Evolutionary conservation across 1,284 basidiomycete genomes (phyloP).

Genomic region (Ceraceosorus guamensis): DNA sequence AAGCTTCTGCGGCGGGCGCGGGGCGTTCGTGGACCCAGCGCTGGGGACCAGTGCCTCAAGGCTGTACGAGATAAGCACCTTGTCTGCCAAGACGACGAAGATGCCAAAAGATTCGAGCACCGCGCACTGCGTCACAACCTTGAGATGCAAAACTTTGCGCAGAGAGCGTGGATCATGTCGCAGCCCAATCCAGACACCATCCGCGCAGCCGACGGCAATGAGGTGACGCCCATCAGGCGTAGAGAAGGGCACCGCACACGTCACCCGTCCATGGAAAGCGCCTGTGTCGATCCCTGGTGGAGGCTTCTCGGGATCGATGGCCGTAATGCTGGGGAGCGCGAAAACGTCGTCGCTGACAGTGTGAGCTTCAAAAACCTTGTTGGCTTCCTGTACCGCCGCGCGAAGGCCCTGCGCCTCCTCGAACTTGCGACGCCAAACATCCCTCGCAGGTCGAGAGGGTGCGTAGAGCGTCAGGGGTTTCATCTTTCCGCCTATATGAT

Average conservation of each 20-base stretch:
- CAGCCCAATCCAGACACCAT: constrained; percentile 95
- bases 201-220: constrained; percentile 85
- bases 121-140: constrained; percentile 83
- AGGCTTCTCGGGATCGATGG: constrained; percentile 23
- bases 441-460: constrained; percentile 65
- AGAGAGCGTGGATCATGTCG: constrained; percentile 77
- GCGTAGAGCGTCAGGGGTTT: constrained; percentile 64
- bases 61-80: constrained; percentile 65
- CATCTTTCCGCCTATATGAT: constrained; percentile 30
- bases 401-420: constrained; percentile 79
- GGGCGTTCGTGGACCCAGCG: constrained; percentile 52
- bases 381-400: constrained; percentile 77
- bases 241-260: constrained; percentile 71
- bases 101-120: constrained; percentile 92
- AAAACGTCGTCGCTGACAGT: constrained; percentile 47
- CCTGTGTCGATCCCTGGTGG: constrained; percentile 59
- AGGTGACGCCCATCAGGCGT: constrained; percentile 74
- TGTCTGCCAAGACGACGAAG: constrained; percentile 87
- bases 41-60: constrained; percentile 88
- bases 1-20: constrained; percentile 66
- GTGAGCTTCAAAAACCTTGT: constrained; percentile 60
- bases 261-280: constrained; percentile 80
- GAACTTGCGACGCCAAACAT: constrained; percentile 81
- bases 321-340: constrained; percentile 21
- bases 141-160: constrained; percentile 79